Evolutionary conservation across 768 basidiomycete genomes (phyloP), one percentile per base, ranked within the genome.

Genomic region (Macrolepiota albuminosa): DNA sequence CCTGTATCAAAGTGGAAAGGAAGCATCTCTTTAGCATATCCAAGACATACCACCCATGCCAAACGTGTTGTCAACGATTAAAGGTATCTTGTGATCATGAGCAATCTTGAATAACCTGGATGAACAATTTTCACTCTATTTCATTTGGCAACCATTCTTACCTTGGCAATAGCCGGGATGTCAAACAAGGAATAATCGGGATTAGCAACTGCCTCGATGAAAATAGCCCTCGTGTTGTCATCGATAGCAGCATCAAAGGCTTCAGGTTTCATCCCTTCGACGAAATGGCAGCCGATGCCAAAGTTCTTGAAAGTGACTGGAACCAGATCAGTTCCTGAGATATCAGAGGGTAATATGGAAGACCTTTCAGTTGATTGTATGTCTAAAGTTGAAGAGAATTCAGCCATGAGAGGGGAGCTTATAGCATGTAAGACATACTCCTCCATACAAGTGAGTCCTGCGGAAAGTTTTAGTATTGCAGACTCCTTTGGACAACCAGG

Each of bases 21-120:
- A 43, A 0, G 14, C 11, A 13, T 8, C n/a, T 18, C 21, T 11
- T 14, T 14, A 36, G 11, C 6, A 6, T 14, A 40, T 16, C 47
- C 53, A 53, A 14, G 6, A 61, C 65, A 9, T 61, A 82, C 80
- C 86, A 64, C 86, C 88, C 73, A 86, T 84, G 47, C 87, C 89
- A 61, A 89, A 89, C 6, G 87, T 91, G 66, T 90, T 91, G 66
- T 91, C 89, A 0, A 93, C 90, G 50, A 93, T 85, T 47, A 93
- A 75, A 1, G 92, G 92, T 26, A 93, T 87, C 0, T 81, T 79
- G 65, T 86, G 76, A 36, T 81, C 78, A 66, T 91, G 90, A 1
- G 92, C 92, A 43, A 90, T 72, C 85, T 87, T 56, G 21, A 26
- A 62, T 29, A 34, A 50, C n/a, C 29, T 56, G 54, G 36, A 39